A percentile compares a stretch with the other conserved stretches of the same genome.
phyloP scores from a whole-genome alignment of 805 yeast genomes.

The Zygosaccharomyces rouxii region DNA sequence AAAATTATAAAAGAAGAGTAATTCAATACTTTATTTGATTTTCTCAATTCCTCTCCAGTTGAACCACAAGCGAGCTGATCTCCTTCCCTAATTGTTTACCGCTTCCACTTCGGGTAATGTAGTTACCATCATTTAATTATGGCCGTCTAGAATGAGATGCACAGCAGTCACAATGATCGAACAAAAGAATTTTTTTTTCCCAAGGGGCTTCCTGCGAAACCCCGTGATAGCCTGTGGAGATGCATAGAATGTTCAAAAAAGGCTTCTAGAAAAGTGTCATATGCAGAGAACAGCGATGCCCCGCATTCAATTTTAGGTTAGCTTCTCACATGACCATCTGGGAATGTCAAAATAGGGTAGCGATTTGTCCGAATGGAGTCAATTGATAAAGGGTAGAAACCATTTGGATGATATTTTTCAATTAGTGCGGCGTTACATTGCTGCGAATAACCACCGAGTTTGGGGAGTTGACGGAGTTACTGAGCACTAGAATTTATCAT shows the following conservation, averaged over 20 bases:
- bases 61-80: conserved; percentile 3
- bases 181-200: background rate
- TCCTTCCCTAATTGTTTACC: conserved; percentile 1
- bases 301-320: background rate
- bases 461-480: background rate
- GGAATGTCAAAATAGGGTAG: background rate
- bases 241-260: background rate
- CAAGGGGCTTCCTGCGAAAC: background rate
- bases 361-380: background rate
- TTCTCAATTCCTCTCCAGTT: conserved; percentile 1
- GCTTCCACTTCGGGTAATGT: background rate
- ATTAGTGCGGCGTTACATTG: background rate
- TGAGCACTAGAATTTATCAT: background rate
- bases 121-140: background rate
- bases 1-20: conserved; percentile 1
- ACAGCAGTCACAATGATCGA: background rate
- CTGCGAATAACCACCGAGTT: background rate
- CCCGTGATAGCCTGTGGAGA: background rate
- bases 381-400: background rate
- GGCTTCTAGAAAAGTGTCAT: background rate
- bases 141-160: background rate
- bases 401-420: background rate
- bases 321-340: background rate
- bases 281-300: background rate
- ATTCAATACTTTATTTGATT: background rate